Conservation (phyloP, 2,329 filamentous ascomycete genomes). For the Penicillium oxalicum region DNA sequence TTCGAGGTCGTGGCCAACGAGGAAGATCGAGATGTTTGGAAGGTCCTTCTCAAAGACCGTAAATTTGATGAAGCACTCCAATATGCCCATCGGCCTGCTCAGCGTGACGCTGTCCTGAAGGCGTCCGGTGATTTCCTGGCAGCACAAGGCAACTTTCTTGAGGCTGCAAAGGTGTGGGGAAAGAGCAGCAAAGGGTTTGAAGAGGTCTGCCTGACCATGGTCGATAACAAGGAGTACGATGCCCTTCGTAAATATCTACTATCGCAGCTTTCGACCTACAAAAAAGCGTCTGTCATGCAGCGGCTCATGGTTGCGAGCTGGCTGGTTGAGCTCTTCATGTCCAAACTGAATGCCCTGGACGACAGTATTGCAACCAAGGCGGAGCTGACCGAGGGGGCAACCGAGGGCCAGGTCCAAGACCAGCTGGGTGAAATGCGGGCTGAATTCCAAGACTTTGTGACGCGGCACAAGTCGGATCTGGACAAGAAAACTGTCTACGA, state of each 20-base stretch:
- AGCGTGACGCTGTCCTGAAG: constrained; percentile 86
- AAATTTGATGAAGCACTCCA: constrained; percentile 83
- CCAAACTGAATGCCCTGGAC: constrained; percentile 88
- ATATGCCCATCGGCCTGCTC: constrained; percentile 70
- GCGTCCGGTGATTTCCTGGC: constrained; percentile 86
- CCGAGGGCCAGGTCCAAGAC: constrained; percentile 59
- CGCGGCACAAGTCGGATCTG: constrained; percentile 76
- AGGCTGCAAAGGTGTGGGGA: constrained; percentile 86
- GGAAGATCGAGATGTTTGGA: constrained; percentile 90
- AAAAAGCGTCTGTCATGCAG: constrained; percentile 83
- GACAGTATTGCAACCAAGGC: constrained; percentile 88
- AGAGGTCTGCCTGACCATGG: constrained; percentile 84
- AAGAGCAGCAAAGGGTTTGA: constrained; percentile 96
- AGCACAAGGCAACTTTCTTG: constrained; percentile 70
- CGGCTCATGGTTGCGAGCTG: constrained; percentile 91
- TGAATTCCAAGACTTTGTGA: constrained; percentile 85
- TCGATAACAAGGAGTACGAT: constrained; percentile 85
- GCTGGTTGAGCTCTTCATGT: constrained; percentile 95
- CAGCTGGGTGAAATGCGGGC: constrained; percentile 64
- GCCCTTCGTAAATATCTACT: constrained; percentile 84
- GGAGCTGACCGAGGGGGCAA: constrained; percentile 67
- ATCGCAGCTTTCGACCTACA: constrained; percentile 74
- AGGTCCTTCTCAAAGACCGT: constrained; percentile 78
- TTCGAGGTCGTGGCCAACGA: constrained; percentile 89
- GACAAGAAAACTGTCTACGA: constrained; percentile 92